Evolutionary conservation across 768 basidiomycete species (phyloP).

Genomic region (Tricholoma sp.): DNA sequence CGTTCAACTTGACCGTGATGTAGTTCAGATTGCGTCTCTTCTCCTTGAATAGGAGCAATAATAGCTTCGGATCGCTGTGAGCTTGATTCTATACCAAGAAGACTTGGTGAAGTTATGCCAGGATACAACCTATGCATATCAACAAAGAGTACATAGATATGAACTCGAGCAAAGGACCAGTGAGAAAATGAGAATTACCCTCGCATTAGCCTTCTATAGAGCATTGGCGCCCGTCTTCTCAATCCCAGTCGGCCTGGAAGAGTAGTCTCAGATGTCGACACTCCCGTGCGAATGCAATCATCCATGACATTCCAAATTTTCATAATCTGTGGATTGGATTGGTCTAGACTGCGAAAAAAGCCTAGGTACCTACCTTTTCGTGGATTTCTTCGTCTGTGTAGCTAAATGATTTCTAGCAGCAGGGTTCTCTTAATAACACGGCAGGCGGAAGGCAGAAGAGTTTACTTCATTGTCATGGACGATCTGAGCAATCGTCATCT

Average conservation of each 20-base stretch:
- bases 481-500: constrained; percentile 93
- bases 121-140: constrained; percentile 40
- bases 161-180: not conserved
- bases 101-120: constrained; percentile 32
- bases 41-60: constrained; percentile 13
- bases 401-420: constrained; percentile 53
- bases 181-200: constrained; percentile 41
- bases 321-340: constrained; percentile 40
- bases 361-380: constrained; percentile 56
- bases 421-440: not conserved
- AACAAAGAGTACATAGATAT: constrained; percentile 4
- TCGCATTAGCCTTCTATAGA: constrained; percentile 88
- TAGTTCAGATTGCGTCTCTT: constrained; percentile 10
- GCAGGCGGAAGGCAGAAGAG: not conserved
- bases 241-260: constrained; percentile 84
- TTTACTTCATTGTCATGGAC: constrained; percentile 85
- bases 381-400: constrained; percentile 71
- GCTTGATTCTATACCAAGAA: constrained; percentile 28
- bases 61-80: constrained; percentile 18
- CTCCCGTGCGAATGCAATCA: constrained; percentile 81
- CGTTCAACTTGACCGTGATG: not conserved
- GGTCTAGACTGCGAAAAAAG: not conserved
- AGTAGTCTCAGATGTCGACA: constrained; percentile 70
- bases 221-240: constrained; percentile 77
- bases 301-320: constrained; percentile 93